phyloP scores from a whole-genome alignment of 305 asterid species.

The Fraxinus sp. region DNA sequence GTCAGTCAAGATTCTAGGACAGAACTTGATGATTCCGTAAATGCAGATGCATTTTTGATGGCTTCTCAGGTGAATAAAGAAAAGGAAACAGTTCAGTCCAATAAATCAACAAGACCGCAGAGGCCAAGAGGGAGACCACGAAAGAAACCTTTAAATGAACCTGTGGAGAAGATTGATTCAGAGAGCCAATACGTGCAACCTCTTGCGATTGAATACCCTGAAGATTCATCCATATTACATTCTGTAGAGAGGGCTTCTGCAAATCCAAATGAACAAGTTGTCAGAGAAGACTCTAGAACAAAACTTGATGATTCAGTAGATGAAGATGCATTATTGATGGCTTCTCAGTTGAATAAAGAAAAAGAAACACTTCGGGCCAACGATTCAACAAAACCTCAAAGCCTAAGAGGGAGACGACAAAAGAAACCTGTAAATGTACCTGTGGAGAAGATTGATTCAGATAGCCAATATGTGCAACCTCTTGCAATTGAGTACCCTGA shows the following conservation, averaged over 20 bases:
- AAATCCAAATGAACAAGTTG: conserved; percentile 23
- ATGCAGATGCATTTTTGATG: conserved; percentile 25
- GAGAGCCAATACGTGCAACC: conserved; percentile 33
- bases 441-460: conserved; percentile 28
- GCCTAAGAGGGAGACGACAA: conserved; percentile 39
- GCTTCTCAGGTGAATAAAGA: conserved; percentile 2
- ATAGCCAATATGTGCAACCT: conserved; percentile 33
- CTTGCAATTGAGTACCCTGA: conserved; percentile 43
- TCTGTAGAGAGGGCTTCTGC: conserved; percentile 32
- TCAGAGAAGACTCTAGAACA: conserved; percentile 28
- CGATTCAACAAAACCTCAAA: conserved; percentile 33
- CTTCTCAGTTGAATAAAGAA: conserved; percentile 37
- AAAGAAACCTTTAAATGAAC: conserved; percentile 35
- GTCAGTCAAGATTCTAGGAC: conserved; percentile 22
- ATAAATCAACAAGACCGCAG: conserved; percentile 30
- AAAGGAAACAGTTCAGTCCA: conserved; percentile 4
- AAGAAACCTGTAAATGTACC: conserved; percentile 36
- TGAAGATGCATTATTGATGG: conserved; percentile 22
- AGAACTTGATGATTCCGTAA: conserved; percentile 24
- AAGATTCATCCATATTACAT: conserved; percentile 28
- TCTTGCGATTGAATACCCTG: conserved; percentile 44
- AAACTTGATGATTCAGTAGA: conserved; percentile 25
- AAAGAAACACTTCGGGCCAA: conserved; percentile 14
- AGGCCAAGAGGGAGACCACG: conserved; percentile 44
- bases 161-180: conserved; percentile 29